Conservation (phyloP, 495 filamentous ascomycete genomes). For the Recurvomyces mirabilis region DNA sequence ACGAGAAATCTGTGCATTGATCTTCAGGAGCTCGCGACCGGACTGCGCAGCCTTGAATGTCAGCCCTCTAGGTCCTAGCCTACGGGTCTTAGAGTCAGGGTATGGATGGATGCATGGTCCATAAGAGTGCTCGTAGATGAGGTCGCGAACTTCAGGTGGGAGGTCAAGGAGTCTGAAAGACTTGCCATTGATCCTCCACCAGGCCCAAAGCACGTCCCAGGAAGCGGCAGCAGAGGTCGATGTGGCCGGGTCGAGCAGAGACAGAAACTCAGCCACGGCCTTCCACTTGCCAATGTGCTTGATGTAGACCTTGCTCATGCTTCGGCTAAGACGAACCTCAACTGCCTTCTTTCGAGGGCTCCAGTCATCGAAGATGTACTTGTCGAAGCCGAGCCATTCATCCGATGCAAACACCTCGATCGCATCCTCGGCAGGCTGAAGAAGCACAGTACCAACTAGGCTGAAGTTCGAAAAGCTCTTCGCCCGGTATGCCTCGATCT, state of each 20-base stretch:
- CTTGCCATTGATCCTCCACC: constrained; percentile 17
- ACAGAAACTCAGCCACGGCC: background rate
- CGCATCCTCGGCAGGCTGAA: background rate
- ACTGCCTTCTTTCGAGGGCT: background rate
- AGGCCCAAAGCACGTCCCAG: background rate
- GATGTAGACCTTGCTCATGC: background rate
- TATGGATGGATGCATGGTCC: constrained; percentile 14
- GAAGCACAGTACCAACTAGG: background rate
- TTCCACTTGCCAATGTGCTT: background rate
- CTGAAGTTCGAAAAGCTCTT: background rate
- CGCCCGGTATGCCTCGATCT: background rate
- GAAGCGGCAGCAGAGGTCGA: background rate
- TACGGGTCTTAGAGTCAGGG: background rate
- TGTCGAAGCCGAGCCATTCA: background rate
- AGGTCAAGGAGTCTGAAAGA: constrained; percentile 15
- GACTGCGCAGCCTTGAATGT: background rate
- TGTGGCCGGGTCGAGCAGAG: background rate
- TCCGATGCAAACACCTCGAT: background rate
- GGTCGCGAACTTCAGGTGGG: constrained; percentile 14
- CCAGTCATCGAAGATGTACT: constrained; percentile 2
- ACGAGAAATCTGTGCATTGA: constrained; percentile 1
- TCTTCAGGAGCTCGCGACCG: background rate
- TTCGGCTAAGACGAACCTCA: background rate
- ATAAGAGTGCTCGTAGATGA: constrained; percentile 12
- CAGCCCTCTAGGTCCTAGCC: no score